A percentile compares a stretch with the other conserved stretches of the same genome.
Conservation (phyloP, 345 rosid genomes). For the Murraya koenigii region DNA sequence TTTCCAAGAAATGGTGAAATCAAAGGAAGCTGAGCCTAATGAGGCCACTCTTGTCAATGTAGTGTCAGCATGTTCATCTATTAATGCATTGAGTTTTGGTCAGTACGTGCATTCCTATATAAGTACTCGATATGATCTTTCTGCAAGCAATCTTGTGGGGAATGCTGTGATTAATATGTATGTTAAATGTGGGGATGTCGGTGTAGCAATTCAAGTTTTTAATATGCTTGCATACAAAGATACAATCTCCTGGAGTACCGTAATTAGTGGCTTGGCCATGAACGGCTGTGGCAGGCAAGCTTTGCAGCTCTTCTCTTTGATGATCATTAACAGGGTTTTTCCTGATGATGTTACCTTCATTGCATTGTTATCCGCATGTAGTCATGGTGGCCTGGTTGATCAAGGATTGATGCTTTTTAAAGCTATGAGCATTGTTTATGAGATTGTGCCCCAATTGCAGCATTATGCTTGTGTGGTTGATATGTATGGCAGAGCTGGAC, state of each 20-base stretch:
- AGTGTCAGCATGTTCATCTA: slow-evolving; percentile 22
- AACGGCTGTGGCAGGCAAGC: slow-evolving; percentile 26
- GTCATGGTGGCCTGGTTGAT: slow-evolving; percentile 26
- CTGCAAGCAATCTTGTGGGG: slow-evolving; percentile 11
- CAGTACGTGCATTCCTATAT: slow-evolving; percentile 14
- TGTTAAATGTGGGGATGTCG: slow-evolving; percentile 32
- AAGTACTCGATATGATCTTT: background rate
- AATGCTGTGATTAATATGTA: slow-evolving; percentile 33
- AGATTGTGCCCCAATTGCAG: slow-evolving; percentile 18
- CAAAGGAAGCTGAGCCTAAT: slow-evolving; percentile 23
- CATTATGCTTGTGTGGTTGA: slow-evolving; percentile 32
- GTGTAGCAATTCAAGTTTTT: slow-evolving; percentile 20
- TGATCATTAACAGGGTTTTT: slow-evolving; percentile 19
- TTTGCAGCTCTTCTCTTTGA: slow-evolving; percentile 23
- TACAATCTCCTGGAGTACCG: slow-evolving; percentile 27
- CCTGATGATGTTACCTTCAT: slow-evolving; percentile 25
- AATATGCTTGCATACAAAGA: slow-evolving; percentile 17
- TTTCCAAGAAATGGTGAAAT: slow-evolving; percentile 22
- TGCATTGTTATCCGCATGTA: slow-evolving; percentile 26
- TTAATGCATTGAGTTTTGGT: slow-evolving; percentile 20
- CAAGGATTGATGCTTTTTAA: slow-evolving; percentile 27
- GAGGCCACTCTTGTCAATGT: slow-evolving; percentile 26
- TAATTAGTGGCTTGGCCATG: slow-evolving; percentile 32
- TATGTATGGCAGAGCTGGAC: slow-evolving; percentile 35
- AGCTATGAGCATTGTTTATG: slow-evolving; percentile 19